These are phyloP conservation scores for Globisporangium polare DNA, from an alignment of 352 stramenopile species.

Conservation along the genomic window DNA sequence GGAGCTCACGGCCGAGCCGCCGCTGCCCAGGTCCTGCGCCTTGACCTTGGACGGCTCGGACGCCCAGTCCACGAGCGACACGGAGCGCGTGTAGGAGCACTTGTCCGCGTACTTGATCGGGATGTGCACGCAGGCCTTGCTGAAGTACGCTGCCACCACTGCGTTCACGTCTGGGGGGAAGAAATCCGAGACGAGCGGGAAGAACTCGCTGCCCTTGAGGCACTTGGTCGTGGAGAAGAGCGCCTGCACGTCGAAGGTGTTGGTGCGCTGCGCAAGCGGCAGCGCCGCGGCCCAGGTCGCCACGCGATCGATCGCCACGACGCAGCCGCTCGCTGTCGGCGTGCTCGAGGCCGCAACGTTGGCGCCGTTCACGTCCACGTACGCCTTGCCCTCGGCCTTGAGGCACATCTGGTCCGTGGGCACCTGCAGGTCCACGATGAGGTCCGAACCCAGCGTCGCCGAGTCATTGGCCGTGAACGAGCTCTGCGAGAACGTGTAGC, in stretches of 20 bases:
- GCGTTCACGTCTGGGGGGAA: slow-evolving; percentile 26
- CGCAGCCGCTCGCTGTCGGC: slow-evolving; percentile 37
- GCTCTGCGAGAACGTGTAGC: slow-evolving; percentile 45
- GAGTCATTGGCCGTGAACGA: slow-evolving; percentile 22
- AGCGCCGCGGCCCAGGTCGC: slow-evolving; percentile 42
- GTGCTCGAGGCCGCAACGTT: slow-evolving; percentile 21
- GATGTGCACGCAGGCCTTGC: slow-evolving; percentile 42
- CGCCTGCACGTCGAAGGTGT: slow-evolving; percentile 28
- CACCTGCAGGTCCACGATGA: slow-evolving; percentile 45
- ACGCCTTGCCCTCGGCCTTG: slow-evolving; percentile 40
- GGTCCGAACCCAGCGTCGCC: slow-evolving; percentile 26
- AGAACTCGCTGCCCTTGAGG: slow-evolving; percentile 37
- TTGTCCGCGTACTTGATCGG: slow-evolving; percentile 47
- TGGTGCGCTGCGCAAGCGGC: slow-evolving; percentile 25
- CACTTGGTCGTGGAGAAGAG: slow-evolving; percentile 40
- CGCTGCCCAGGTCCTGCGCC: slow-evolving; percentile 6
- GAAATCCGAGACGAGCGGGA: slow-evolving; percentile 31
- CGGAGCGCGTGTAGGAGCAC: slow-evolving; percentile 44
- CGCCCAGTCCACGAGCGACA: slow-evolving; percentile 45
- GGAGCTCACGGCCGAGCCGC: background rate
- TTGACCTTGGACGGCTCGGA: slow-evolving; percentile 32
- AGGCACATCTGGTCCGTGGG: slow-evolving; percentile 51
- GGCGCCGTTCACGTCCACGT: slow-evolving; percentile 35
- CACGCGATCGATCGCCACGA: slow-evolving; percentile 41
- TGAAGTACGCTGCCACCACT: slow-evolving; percentile 30